Evolutionary conservation across 352 stramenopile genomes (phyloP).

Genomic region (Phytophthora cajani): DNA sequence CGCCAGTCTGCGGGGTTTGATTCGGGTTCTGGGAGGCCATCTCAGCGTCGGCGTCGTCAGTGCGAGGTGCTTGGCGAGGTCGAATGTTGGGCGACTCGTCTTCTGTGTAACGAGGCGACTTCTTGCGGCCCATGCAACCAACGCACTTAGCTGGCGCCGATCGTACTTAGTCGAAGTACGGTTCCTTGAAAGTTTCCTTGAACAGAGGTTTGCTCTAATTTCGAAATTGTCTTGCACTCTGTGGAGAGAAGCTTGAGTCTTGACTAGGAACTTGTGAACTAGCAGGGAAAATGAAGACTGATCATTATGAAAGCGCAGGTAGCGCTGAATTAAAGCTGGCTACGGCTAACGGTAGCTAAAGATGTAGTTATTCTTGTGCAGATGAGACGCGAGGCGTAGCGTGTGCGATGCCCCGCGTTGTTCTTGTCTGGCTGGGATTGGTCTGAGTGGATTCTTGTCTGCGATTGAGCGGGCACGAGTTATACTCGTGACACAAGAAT

Average conservation of each 20-base stretch:
- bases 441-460: neutral
- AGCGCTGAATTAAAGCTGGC: neutral
- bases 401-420: neutral
- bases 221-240: slow-evolving; percentile 5
- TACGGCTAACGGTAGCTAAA: neutral
- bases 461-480: neutral
- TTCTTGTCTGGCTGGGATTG: too few species aligned
- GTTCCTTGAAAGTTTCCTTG: neutral
- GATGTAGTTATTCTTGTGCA: neutral
- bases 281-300: slow-evolving; percentile 3
- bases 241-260: slow-evolving; percentile 3
- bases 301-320: neutral
- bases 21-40: neutral
- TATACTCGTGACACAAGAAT: slow-evolving; percentile 1
- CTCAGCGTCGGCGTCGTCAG: neutral
- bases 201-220: slow-evolving; percentile 5
- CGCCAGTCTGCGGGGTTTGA: neutral
- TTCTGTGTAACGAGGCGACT: neutral
- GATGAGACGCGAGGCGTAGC: neutral
- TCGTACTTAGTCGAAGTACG: slow-evolving; percentile 2
- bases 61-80: neutral
- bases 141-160: neutral
- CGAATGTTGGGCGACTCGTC: neutral
- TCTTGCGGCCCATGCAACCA: slow-evolving; percentile 1
- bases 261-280: neutral